Evolutionary conservation across 192 early-diverging fungal genomes (phyloP).

Genomic region (Gonapodya prolifera): DNA sequence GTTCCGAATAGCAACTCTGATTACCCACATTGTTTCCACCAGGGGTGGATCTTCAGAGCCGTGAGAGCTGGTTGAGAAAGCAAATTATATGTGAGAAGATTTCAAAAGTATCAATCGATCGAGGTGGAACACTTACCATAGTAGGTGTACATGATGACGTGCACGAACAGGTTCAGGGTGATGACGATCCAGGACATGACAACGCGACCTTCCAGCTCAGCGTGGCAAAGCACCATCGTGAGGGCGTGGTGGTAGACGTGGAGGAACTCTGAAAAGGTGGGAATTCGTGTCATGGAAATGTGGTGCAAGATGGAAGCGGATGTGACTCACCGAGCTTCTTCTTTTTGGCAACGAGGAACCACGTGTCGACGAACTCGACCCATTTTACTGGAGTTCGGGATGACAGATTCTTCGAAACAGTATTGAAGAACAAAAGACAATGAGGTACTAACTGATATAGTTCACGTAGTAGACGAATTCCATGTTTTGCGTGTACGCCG

Average conservation of each 20-base stretch:
- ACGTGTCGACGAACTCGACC: constrained; percentile 77
- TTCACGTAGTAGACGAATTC: constrained; percentile 83
- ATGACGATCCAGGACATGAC: constrained; percentile 71
- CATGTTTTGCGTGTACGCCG: constrained; percentile 57
- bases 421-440: neutral
- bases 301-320: neutral
- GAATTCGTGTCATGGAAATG: neutral
- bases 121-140: neutral
- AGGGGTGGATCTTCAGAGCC: constrained; percentile 29
- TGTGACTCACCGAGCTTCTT: constrained; percentile 40
- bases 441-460: constrained; percentile 66
- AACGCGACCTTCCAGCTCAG: constrained; percentile 58
- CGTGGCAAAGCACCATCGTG: constrained; percentile 76
- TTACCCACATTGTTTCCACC: constrained; percentile 75
- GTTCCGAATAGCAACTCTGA: neutral
- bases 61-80: neutral
- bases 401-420: neutral
- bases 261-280: constrained; percentile 58
- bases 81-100: neutral
- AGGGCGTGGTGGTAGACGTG: constrained; percentile 88
- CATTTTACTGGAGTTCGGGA: constrained; percentile 20
- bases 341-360: constrained; percentile 75
- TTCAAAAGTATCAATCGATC: neutral
- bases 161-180: constrained; percentile 71
- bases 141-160: constrained; percentile 63